A percentile compares a stretch with the other conserved stretches of the same genome.
Evolutionary conservation across 2,329 filamentous ascomycete genomes (phyloP).

Genomic region (Penicillium sp.): DNA sequence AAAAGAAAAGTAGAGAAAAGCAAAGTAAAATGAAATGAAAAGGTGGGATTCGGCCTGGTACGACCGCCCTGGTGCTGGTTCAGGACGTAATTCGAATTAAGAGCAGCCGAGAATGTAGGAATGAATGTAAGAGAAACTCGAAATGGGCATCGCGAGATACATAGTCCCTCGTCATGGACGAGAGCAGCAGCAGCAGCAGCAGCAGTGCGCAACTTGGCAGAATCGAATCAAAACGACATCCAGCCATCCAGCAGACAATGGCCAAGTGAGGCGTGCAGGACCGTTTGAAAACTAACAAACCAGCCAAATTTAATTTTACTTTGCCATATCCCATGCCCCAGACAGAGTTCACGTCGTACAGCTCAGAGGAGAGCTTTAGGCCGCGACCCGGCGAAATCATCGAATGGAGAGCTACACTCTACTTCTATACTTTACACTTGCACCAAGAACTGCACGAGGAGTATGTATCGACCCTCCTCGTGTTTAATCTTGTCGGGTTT

Average conservation of each 20-base stretch:
- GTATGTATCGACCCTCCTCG: too few species aligned
- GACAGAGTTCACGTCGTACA: background rate
- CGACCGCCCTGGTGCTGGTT: background rate
- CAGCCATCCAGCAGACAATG: background rate
- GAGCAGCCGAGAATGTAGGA: conserved; percentile 1
- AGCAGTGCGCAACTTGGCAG: too few species aligned
- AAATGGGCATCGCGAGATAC: too few species aligned
- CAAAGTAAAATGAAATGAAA: background rate
- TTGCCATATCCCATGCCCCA: background rate
- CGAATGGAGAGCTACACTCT: too few species aligned
- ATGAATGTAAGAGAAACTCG: background rate
- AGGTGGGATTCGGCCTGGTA: background rate
- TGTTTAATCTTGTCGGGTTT: too few species aligned
- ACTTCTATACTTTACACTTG: too few species aligned
- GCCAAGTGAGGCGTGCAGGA: background rate
- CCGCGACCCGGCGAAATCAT: background rate
- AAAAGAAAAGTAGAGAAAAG: background rate
- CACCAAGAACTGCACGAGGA: too few species aligned
- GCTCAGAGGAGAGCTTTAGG: background rate
- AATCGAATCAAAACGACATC: background rate
- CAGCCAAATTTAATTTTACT: background rate
- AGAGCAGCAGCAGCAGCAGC: too few species aligned
- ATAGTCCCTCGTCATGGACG: too few species aligned
- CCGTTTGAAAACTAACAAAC: background rate
- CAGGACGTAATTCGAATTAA: background rate